Evolutionary conservation across 176 grass and related monocot genomes (phyloP).

Genomic region (Musa beccarii): DNA sequence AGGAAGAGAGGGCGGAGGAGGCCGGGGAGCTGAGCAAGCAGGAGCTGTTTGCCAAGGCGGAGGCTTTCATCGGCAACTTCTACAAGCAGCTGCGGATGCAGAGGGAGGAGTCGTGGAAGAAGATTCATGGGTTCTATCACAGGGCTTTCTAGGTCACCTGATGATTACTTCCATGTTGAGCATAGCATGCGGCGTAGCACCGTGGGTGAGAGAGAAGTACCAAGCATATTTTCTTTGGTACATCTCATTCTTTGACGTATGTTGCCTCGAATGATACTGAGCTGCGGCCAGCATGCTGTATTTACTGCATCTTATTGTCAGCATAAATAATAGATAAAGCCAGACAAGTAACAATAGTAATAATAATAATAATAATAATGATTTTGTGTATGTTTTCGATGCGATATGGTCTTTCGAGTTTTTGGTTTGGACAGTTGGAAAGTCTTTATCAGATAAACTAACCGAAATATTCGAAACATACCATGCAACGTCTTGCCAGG

Average conservation of each 20-base stretch:
- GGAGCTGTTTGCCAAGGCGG: slow-evolving; percentile 57
- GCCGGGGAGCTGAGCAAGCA: slow-evolving; percentile 34
- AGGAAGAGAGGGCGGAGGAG: slow-evolving; percentile 1
- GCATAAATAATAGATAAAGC: too few species aligned
- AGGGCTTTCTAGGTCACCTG: slow-evolving; percentile 5
- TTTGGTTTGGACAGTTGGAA: too few species aligned
- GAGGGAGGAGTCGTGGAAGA: slow-evolving; percentile 68
- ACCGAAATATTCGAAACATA: too few species aligned
- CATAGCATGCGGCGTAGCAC: not conserved
- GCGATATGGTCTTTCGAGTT: too few species aligned
- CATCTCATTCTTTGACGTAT: not conserved
- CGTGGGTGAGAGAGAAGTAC: not conserved
- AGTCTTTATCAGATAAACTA: too few species aligned
- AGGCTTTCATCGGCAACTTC: slow-evolving; percentile 63
- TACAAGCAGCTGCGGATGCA: slow-evolving; percentile 75
- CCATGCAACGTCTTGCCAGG: too few species aligned
- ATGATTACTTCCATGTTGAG: not conserved
- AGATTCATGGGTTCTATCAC: slow-evolving; percentile 45
- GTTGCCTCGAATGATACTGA: too few species aligned
- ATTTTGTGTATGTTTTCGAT: too few species aligned
- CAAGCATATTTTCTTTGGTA: not conserved
- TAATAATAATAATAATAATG: too few species aligned
- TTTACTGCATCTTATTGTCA: too few species aligned
- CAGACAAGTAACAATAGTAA: too few species aligned
- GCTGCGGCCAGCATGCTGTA: too few species aligned